phyloP scores from a whole-genome alignment of 2,329 filamentous ascomycete genomes.

The Lachnellula hyalina region DNA sequence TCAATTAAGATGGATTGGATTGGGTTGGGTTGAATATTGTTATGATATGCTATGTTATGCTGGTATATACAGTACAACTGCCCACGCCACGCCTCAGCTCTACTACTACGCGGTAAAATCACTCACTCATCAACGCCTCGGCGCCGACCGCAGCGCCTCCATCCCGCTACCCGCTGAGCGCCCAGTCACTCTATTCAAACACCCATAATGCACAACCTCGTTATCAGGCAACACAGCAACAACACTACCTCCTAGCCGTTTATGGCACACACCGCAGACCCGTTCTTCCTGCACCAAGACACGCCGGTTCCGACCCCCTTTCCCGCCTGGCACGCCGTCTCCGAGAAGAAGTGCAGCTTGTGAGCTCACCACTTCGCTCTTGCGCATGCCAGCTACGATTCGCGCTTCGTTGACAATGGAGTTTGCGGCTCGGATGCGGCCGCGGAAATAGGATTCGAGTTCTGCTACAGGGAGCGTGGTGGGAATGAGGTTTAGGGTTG shows the following conservation, averaged over 20 bases:
- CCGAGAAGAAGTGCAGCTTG: slow-evolving; percentile 72
- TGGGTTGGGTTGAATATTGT: neutral
- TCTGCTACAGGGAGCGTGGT: slow-evolving; percentile 70
- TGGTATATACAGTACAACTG: slow-evolving; percentile 6
- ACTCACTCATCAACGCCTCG: slow-evolving; percentile 16
- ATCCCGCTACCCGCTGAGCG: slow-evolving; percentile 18
- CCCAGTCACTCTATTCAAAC: slow-evolving; percentile 50
- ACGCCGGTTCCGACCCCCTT: slow-evolving; percentile 55
- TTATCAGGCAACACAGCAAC: slow-evolving; percentile 85
- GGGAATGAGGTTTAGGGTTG: slow-evolving; percentile 81
- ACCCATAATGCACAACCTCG: slow-evolving; percentile 76
- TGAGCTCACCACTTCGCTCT: slow-evolving; percentile 71
- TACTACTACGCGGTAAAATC: slow-evolving; percentile 3
- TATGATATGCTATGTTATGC: slow-evolving; percentile 1
- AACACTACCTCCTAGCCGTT: slow-evolving; percentile 84
- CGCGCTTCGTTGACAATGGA: slow-evolving; percentile 74
- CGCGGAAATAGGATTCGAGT: slow-evolving; percentile 85
- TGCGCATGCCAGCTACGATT: slow-evolving; percentile 70
- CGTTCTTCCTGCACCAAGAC: slow-evolving; percentile 84
- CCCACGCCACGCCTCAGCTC: slow-evolving; percentile 24
- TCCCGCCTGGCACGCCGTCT: slow-evolving; percentile 49
- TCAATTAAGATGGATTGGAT: neutral
- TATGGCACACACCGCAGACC: slow-evolving; percentile 89
- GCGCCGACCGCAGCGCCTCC: slow-evolving; percentile 17
- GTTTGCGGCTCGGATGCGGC: slow-evolving; percentile 82